Conservation (phyloP, 1,284 basidiomycete genomes). For the Cryptococcus maquisensis region DNA sequence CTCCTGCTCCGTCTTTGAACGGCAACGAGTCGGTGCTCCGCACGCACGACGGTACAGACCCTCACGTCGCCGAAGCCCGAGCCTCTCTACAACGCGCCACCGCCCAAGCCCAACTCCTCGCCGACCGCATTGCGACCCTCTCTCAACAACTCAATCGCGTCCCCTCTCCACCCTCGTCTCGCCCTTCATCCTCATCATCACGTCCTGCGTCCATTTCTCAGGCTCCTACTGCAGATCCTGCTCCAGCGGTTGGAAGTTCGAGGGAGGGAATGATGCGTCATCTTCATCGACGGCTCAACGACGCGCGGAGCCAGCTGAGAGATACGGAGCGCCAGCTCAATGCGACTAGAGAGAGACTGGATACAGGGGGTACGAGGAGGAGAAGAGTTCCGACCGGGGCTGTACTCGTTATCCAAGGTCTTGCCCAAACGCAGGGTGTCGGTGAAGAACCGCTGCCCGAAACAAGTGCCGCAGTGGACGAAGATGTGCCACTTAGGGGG, state of each 20-base stretch:
- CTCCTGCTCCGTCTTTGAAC: no score
- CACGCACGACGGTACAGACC: neutral
- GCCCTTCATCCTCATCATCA: neutral
- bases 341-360: slow-evolving; percentile 4
- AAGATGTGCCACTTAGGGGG: neutral
- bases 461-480: neutral
- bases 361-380: slow-evolving; percentile 3
- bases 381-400: slow-evolving; percentile 34
- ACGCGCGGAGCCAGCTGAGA: slow-evolving; percentile 13
- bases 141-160: neutral
- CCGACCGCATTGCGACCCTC: neutral
- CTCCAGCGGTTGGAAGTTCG: neutral
- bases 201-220: no score
- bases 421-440: slow-evolving; percentile 41
- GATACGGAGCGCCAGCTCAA: slow-evolving; percentile 8
- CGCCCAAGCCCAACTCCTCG: neutral
- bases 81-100: neutral
- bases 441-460: no score
- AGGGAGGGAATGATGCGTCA: neutral
- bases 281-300: slow-evolving; percentile 1
- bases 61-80: neutral
- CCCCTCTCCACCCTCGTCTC: neutral
- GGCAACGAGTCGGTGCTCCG: no score
- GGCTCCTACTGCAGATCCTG: neutral
- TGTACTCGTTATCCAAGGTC: slow-evolving; percentile 45